Base-by-base conservation (phyloP, 208 protist species). In the Porcisia hertigi region DNA sequence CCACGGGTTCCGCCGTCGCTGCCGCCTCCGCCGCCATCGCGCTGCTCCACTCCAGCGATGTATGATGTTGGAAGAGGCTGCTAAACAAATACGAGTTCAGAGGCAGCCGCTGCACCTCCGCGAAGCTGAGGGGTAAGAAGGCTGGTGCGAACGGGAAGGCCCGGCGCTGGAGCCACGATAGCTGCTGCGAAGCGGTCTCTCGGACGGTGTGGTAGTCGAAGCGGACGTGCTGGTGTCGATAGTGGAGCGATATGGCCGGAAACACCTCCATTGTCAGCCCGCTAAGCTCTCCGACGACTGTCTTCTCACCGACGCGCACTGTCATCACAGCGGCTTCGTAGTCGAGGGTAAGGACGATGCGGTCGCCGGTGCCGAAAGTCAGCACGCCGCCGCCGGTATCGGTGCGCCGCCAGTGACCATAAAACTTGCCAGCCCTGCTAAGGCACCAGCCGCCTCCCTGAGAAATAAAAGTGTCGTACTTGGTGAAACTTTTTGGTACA, bases 401-500 rank as follows among this genome's bases (percentile, higher is more conserved):
- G 39, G 92, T 89, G 45, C 93, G 86, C 20, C 90, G 79, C 94
- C 95, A 98, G 85, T 98, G 92, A 25, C 95, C 95, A 77, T 98
- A 98, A 69, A 98, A 96, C 74, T 98, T 98, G 45, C 95, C 95
- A 9, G 95, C 95, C 5, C 95, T 87, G 59, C 93, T 97, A 34
- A 98, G 71, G 69, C 95, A 98, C 95, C 95, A 98, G 23, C 95
- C 95, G 25, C 92, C 92, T 4, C 95, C 93, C 65, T 98, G 95
- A 0, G 93, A 97, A 43, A 98, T 97, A 75, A 98, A 98, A 57
- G 93, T 97, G 81, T 98, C 95, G 78, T 94, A 97, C 78, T 97
- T 96, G 71, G 75, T 80, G 76, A 97, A 98, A 62, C 53, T 92
- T 73, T 96, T 96, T 4, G 95, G 95, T 23, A 97, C 88, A 64